Evolutionary conservation across 768 basidiomycete genomes (phyloP).

Genomic region (Mycena filopes): DNA sequence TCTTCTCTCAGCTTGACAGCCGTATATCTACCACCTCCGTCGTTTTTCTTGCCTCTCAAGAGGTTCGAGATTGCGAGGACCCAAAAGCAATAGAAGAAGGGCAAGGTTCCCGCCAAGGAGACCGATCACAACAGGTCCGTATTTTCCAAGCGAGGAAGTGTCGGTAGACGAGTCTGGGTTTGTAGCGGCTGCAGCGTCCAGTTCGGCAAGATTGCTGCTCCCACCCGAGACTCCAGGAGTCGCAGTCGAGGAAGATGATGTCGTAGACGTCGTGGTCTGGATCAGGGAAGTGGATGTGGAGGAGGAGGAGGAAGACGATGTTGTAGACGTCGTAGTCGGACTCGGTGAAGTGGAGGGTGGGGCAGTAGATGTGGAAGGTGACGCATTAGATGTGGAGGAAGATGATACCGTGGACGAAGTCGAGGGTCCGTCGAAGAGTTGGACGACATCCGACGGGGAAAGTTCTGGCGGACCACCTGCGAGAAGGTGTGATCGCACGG

Average conservation of each 20-base stretch:
- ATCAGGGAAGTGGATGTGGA: no score
- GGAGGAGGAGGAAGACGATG: no score
- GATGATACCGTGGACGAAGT: background rate
- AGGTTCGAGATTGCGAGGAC: background rate
- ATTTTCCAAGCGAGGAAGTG: background rate
- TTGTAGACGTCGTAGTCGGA: no score
- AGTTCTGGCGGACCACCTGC: background rate
- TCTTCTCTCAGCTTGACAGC: no score
- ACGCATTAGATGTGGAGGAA: no score
- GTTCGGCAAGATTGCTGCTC: no score
- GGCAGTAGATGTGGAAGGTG: background rate
- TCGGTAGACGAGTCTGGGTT: background rate
- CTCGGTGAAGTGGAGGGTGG: background rate
- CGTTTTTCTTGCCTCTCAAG: no score
- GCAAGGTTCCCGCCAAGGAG: slow-evolving; percentile 11
- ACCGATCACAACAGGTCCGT: slow-evolving; percentile 6
- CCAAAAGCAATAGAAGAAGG: background rate
- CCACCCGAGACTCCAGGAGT: background rate
- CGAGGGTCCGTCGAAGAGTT: background rate
- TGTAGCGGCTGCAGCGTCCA: background rate
- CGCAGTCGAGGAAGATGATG: no score
- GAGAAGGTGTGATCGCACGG: background rate
- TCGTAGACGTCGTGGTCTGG: no score
- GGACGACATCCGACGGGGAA: background rate
- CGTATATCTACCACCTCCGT: no score